phyloP scores from a whole-genome alignment of 805 yeast species.

The Starmerella bacillaris region DNA sequence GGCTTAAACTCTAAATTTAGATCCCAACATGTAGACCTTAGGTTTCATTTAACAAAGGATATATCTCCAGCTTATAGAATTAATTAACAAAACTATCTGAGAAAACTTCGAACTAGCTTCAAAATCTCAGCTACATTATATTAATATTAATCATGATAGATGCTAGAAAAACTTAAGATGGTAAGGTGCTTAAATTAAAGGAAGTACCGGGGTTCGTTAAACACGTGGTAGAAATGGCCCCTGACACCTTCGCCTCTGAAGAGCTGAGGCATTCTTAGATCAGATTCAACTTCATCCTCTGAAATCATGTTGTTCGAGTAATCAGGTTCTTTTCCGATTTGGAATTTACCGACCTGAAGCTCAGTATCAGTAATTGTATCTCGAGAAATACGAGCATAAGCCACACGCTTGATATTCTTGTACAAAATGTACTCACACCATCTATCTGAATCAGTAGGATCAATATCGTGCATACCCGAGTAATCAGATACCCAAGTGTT shows the following conservation, averaged over 20 bases:
- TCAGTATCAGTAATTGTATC: conserved; percentile 94
- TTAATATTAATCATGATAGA: too few species aligned
- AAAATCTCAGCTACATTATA: too few species aligned
- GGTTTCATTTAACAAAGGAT: too few species aligned
- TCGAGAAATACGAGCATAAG: conserved; percentile 85
- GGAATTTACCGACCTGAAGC: conserved; percentile 85
- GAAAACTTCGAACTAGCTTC: too few species aligned
- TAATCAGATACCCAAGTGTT: conserved; percentile 70
- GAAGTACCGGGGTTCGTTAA: conserved; percentile 82
- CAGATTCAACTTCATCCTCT: conserved; percentile 40
- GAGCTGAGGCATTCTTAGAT: conserved; percentile 54
- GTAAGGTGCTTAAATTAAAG: too few species aligned
- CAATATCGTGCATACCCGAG: conserved; percentile 85
- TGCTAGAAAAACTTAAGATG: too few species aligned
- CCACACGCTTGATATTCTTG: conserved; percentile 69
- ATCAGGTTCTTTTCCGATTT: conserved; percentile 30
- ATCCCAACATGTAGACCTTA: too few species aligned
- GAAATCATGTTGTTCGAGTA: conserved; percentile 41
- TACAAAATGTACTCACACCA: conserved; percentile 96
- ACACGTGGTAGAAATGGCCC: conserved; percentile 86
- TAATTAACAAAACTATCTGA: too few species aligned
- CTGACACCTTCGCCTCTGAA: conserved; percentile 85
- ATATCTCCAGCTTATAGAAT: too few species aligned
- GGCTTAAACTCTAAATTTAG: too few species aligned
- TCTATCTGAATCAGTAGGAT: conserved; percentile 70